Evolutionary conservation across 139 green algal species (phyloP), one percentile per base, ranked within the genome.

Genomic region (Chlamydomonas incerta): DNA sequence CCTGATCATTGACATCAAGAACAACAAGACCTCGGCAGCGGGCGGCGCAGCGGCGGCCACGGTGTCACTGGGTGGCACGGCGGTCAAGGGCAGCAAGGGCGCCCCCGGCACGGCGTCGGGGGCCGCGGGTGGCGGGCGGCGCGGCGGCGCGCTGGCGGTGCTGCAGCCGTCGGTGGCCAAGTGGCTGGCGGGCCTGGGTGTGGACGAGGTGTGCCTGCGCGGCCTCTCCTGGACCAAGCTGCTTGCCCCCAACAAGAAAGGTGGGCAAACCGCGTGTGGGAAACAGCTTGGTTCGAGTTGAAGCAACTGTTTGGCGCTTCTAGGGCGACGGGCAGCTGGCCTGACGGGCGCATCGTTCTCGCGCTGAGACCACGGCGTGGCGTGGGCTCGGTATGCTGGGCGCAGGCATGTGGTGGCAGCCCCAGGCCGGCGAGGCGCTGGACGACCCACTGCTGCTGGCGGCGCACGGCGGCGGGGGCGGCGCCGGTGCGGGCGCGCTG

Each of bases 1-100:
- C 58, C 84, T 97, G 58, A 93, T 97, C 23, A 82, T 98, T 63
- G 95, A 98, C 85, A 93, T 98, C 55, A 98, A 98, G 84, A 98
- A 98, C 90, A 98, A 98, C 90, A 86, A 89, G 81, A 41, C 74
- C 4, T 65, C 67, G 24, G 74, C 29, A 0, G 85, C 58, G 10
- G 68, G 67, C 29, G 77, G 77, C 3, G 66, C 52, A 6, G 60
- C 58, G 8, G 74, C 37, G 11, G 50, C 41, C 35, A 35, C 3
- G 15, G 70, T 76, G 10, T 62, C 41, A 37, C 75, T 83, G 35
- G 58, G 75, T 35, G 75, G 75, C 37, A 83, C 37, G 0, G 75
- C 75, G 29, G 52, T 28, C 20, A 65, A 69, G 50, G 72, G 71
- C 33, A 17, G 50, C 31, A 82, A 82, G 82, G 72, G 28, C 47